Evolutionary conservation across 345 rosid genomes (phyloP).

Genomic region (Arabidopsis suecica): DNA sequence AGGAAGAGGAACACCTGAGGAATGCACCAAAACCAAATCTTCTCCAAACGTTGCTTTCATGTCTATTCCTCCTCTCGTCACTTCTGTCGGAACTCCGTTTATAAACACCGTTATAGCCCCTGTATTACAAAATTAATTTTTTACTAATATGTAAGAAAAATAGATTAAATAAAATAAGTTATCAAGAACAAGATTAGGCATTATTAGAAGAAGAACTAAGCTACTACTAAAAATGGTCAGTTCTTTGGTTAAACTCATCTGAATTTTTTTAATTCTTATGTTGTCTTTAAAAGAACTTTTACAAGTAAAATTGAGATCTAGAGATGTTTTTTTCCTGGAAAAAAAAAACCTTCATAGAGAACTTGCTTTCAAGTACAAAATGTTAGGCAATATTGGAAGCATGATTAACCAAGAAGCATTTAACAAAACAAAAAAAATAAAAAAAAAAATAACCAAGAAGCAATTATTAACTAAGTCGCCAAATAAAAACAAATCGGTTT

Average conservation of each 20-base stretch:
- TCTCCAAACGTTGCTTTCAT: conserved; percentile 77
- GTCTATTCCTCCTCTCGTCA: conserved; percentile 79
- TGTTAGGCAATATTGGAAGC: conserved; percentile 32
- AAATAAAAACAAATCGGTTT: conserved; percentile 9
- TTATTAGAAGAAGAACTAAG: conserved; percentile 6
- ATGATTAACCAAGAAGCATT: conserved; percentile 12
- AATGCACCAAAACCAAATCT: conserved; percentile 71
- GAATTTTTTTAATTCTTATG: neutral
- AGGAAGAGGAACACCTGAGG: conserved; percentile 81
- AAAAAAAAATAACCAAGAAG: too few species aligned
- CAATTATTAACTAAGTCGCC: conserved; percentile 17
- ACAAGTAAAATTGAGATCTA: conserved; percentile 13
- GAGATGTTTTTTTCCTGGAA: neutral
- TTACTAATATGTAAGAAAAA: neutral
- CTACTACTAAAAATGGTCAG: conserved; percentile 11
- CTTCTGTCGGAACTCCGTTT: conserved; percentile 84
- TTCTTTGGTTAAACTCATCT: conserved; percentile 14
- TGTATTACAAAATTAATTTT: conserved; percentile 22
- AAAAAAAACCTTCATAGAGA: neutral
- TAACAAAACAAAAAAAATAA: too few species aligned
- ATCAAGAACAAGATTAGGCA: neutral
- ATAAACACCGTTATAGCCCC: conserved; percentile 79
- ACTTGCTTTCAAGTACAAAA: conserved; percentile 26
- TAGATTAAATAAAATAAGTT: neutral
- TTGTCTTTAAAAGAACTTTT: neutral